phyloP scores from a whole-genome alignment of 2,329 filamentous ascomycete genomes.

The Calonectria hawksworthii region DNA sequence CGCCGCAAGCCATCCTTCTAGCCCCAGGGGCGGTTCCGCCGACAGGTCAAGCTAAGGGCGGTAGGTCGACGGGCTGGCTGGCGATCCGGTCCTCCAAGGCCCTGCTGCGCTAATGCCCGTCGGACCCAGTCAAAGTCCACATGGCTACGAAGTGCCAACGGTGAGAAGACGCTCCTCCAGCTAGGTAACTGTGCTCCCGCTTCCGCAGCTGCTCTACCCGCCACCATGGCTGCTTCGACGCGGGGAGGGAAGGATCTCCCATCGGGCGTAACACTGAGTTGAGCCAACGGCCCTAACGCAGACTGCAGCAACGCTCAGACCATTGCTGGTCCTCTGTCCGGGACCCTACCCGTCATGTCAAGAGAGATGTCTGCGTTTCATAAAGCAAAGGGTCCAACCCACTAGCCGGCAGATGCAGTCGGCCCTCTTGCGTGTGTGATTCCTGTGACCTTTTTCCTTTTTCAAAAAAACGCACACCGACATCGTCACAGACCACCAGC shows the following conservation, averaged over 20 bases:
- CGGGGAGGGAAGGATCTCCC: constrained; percentile 2
- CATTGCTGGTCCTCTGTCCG: background rate
- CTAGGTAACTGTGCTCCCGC: background rate
- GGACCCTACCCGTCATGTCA: background rate
- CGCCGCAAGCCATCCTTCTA: background rate
- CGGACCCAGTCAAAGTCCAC: constrained; percentile 3
- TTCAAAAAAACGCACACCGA: background rate
- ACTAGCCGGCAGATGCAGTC: background rate
- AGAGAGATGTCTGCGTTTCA: background rate
- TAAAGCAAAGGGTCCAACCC: constrained; percentile 16
- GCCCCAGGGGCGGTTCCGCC: background rate
- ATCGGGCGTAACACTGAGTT: constrained; percentile 20
- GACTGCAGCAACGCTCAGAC: background rate
- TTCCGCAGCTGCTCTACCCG: background rate
- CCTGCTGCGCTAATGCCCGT: background rate
- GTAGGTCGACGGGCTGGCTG: background rate
- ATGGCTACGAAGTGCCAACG: constrained; percentile 1
- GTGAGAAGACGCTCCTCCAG: background rate
- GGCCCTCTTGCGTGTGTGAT: background rate
- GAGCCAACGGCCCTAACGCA: background rate
- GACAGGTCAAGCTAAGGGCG: constrained; percentile 2
- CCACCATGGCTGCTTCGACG: background rate
- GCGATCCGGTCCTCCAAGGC: background rate
- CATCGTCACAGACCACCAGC: background rate
- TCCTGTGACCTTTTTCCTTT: background rate